Evolutionary conservation across 2,329 filamentous ascomycete species (phyloP).

Genomic region (Neofusicoccum ribis): DNA sequence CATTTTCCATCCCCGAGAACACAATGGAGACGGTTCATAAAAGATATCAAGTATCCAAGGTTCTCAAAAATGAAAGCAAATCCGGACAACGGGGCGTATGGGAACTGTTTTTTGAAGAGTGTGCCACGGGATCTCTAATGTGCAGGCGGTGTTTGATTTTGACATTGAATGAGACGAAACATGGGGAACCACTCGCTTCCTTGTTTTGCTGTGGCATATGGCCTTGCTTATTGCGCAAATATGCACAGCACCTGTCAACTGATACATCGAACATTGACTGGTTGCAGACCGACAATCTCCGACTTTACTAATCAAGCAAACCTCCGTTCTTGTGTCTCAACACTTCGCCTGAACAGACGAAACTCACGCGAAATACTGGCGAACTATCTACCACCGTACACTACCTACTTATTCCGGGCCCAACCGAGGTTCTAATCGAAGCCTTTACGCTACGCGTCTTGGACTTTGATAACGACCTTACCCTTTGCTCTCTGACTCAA

Average conservation of each 20-base stretch:
- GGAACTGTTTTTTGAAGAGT: conserved; percentile 14
- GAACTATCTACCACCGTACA: too few relatives aligned
- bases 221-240: too few relatives aligned
- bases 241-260: too few relatives aligned
- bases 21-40: conserved; percentile 19
- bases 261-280: too few relatives aligned
- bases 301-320: too few relatives aligned
- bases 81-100: conserved; percentile 19
- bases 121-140: neutral
- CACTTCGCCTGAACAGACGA: too few relatives aligned
- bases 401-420: too few relatives aligned
- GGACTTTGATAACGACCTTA: conserved; percentile 24
- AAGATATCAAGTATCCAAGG: conserved; percentile 20
- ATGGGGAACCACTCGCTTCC: too few relatives aligned
- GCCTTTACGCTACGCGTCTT: neutral
- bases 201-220: too few relatives aligned
- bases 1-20: conserved; percentile 19
- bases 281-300: too few relatives aligned
- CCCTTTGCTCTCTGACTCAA: conserved; percentile 23
- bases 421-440: neutral
- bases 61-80: conserved; percentile 22
- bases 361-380: too few relatives aligned
- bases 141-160: neutral
- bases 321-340: too few relatives aligned
- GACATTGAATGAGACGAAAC: neutral